phyloP scores from a whole-genome alignment of 257 asterid species.

The Perilla frutescens region DNA sequence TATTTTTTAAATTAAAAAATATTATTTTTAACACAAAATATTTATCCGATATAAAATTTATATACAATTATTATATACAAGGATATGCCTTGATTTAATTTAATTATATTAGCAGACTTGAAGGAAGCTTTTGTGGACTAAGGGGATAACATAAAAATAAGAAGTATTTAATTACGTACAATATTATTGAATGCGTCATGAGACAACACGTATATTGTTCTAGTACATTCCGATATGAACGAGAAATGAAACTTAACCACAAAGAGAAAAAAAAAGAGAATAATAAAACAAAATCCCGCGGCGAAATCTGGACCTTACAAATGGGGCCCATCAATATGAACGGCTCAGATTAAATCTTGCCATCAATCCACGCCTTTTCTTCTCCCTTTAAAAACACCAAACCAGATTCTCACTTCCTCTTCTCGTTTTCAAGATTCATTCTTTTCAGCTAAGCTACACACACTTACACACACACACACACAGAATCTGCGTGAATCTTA shows the following conservation, averaged over 20 bases:
- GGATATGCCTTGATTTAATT: no score
- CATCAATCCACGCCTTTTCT: constrained; percentile 19
- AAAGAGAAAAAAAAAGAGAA: constrained; percentile 9
- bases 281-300: constrained; percentile 3
- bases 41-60: no score
- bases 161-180: no score
- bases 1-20: no score
- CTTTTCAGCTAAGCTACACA: constrained; percentile 12
- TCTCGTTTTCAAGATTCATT: constrained; percentile 36
- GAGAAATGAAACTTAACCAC: constrained; percentile 39
- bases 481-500: constrained; percentile 35
- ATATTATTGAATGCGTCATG: neutral
- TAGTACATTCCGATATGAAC: constrained; percentile 38
- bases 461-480: neutral
- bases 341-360: constrained; percentile 39
- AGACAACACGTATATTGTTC: constrained; percentile 35
- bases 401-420: neutral
- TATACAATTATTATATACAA: no score
- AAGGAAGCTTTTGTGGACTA: no score
- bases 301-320: constrained; percentile 38
- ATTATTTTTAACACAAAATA: no score
- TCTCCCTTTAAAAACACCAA: neutral
- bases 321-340: constrained; percentile 17
- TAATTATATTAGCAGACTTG: no score
- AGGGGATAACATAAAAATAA: no score